Evolutionary conservation across 192 early-diverging fungal genomes (phyloP).

Genomic region (Fimicolochytrium jonesii): DNA sequence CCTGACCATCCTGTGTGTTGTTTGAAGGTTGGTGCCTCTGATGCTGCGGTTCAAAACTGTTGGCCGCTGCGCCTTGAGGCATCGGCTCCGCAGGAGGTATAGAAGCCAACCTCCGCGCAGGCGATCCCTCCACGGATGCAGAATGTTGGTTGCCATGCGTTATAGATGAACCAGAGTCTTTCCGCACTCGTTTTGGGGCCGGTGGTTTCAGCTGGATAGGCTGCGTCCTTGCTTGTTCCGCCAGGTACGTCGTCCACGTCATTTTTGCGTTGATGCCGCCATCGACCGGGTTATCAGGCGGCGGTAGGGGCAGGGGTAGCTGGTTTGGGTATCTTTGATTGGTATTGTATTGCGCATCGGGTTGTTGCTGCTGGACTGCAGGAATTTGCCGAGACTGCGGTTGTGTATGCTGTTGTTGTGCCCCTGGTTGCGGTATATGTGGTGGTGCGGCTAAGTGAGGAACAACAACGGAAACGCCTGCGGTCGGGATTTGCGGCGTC

Average conservation of each 20-base stretch:
- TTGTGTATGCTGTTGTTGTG: too few relatives aligned
- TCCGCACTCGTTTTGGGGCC: conserved; percentile 5
- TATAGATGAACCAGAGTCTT: neutral
- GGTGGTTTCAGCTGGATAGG: conserved; percentile 9
- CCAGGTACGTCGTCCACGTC: neutral
- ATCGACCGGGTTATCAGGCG: neutral
- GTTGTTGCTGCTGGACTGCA: neutral
- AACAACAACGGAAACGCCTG: too few relatives aligned
- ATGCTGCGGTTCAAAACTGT: neutral
- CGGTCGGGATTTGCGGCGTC: too few relatives aligned
- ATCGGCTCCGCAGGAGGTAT: neutral
- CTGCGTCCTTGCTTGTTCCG: neutral
- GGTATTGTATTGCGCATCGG: neutral
- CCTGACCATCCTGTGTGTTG: neutral
- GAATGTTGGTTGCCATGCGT: neutral
- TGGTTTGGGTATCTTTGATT: neutral
- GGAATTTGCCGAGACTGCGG: neutral
- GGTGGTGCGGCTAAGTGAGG: too few relatives aligned
- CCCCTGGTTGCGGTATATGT: too few relatives aligned
- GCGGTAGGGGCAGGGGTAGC: neutral
- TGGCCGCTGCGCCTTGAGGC: neutral
- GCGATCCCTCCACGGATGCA: neutral
- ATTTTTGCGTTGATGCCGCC: neutral
- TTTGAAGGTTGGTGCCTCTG: neutral
- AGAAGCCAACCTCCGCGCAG: neutral